Evolutionary conservation across 495 filamentous ascomycete genomes (phyloP).

Genomic region (Xylaria bambusicola): DNA sequence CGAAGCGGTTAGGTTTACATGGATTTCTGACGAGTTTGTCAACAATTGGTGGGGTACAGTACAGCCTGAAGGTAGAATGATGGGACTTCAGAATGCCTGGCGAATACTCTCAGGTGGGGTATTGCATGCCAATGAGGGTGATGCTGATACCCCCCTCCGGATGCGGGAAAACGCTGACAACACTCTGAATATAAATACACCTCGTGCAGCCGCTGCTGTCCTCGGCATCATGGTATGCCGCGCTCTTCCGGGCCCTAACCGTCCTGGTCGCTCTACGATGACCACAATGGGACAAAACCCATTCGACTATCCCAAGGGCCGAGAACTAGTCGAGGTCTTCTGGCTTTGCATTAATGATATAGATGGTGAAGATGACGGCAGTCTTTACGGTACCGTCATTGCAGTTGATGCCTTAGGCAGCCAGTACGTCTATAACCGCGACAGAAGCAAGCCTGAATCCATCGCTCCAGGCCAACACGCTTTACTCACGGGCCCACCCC

Average conservation of each 20-base stretch:
- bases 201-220: background rate
- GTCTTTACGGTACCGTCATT: background rate
- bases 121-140: too few species aligned
- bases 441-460: background rate
- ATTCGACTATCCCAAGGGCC: slow-evolving; percentile 4
- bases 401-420: background rate
- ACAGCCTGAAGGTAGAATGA: background rate
- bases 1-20: background rate
- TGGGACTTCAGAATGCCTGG: background rate
- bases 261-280: background rate
- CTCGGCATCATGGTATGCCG: slow-evolving; percentile 1
- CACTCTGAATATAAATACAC: background rate
- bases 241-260: background rate
- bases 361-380: background rate
- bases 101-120: background rate
- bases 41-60: background rate
- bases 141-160: too few species aligned
- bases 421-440: slow-evolving; percentile 1
- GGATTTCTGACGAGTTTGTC: background rate
- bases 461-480: background rate
- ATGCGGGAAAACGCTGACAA: background rate
- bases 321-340: slow-evolving; percentile 5
- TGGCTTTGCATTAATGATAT: slow-evolving; percentile 5
- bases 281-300: background rate
- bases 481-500: slow-evolving; percentile 3